phyloP scores from a whole-genome alignment of 345 rosid genomes.

The Turnera subulata region DNA sequence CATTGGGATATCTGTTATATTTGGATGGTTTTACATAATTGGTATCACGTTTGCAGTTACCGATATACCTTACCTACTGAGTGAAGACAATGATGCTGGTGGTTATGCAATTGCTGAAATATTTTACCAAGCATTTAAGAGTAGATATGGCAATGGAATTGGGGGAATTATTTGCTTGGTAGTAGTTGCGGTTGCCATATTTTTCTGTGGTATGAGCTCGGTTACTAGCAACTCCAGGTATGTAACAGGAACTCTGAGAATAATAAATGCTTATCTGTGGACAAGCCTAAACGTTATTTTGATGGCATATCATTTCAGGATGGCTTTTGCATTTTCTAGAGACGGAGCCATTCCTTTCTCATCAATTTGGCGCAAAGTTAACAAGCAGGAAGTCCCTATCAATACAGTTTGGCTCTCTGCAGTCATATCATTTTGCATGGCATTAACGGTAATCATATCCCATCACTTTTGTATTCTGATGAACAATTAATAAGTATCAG shows the following conservation, averaged over 20 bases:
- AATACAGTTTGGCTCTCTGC: conserved; percentile 89
- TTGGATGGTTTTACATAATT: conserved; percentile 91
- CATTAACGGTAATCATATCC: conserved; percentile 58
- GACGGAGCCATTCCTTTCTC: conserved; percentile 96
- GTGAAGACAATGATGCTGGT: conserved; percentile 71
- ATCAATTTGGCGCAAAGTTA: conserved; percentile 81
- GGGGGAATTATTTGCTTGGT: conserved; percentile 92
- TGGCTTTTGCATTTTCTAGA: conserved; percentile 97
- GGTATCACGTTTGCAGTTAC: conserved; percentile 92
- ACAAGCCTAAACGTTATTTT: background rate
- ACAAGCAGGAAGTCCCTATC: conserved; percentile 76
- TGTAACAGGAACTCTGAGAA: background rate
- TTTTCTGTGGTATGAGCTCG: conserved; percentile 98
- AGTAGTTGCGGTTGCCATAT: conserved; percentile 75
- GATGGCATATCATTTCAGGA: conserved; percentile 58
- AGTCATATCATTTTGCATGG: conserved; percentile 81
- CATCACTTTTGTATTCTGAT: background rate
- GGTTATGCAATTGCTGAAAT: conserved; percentile 92
- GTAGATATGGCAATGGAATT: conserved; percentile 75
- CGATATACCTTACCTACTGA: conserved; percentile 67
- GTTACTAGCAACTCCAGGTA: conserved; percentile 96
- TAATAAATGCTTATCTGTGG: background rate
- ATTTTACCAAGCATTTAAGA: conserved; percentile 78
- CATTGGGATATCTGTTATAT: conserved; percentile 78
- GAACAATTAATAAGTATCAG: too few species aligned